Conservation (phyloP, 768 basidiomycete species). For the Panus rudis region DNA sequence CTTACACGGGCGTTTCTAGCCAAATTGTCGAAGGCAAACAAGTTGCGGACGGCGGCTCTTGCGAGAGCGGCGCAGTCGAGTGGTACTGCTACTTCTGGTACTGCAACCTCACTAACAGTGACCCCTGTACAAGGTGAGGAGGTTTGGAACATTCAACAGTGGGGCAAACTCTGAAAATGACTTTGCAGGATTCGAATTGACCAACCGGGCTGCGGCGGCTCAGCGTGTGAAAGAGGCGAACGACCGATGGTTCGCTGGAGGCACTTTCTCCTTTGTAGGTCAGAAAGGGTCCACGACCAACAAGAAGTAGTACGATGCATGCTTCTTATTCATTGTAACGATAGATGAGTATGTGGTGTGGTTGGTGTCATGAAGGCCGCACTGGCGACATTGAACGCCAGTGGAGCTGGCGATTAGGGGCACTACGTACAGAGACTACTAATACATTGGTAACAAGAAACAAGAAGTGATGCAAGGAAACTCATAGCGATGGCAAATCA, state of each 20-base stretch:
- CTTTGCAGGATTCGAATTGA: slow-evolving; percentile 78
- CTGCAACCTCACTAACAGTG: slow-evolving; percentile 86
- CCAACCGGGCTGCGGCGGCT: slow-evolving; percentile 83
- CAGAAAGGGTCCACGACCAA: slow-evolving; percentile 45
- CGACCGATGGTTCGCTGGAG: slow-evolving; percentile 90
- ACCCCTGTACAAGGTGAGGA: slow-evolving; percentile 88
- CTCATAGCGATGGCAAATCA: background rate
- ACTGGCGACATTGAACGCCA: background rate
- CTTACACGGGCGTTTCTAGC: slow-evolving; percentile 39
- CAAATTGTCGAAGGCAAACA: slow-evolving; percentile 93
- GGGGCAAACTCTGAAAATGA: background rate
- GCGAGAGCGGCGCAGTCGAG: slow-evolving; percentile 60
- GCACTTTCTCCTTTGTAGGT: slow-evolving; percentile 75
- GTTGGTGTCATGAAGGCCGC: background rate
- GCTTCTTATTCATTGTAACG: too few species aligned
- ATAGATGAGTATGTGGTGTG: slow-evolving; percentile 3
- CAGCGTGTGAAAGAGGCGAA: slow-evolving; percentile 92
- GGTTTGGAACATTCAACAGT: background rate
- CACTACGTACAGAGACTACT: too few species aligned
- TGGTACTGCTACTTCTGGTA: slow-evolving; percentile 59
- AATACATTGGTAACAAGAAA: too few species aligned
- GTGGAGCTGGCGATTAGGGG: background rate
- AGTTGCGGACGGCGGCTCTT: slow-evolving; percentile 80
- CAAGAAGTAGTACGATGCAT: background rate
- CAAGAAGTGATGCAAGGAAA: background rate